Evolutionary conservation across 176 grass and related monocot genomes (phyloP).

Genomic region (Eremochloa ophiuroides): DNA sequence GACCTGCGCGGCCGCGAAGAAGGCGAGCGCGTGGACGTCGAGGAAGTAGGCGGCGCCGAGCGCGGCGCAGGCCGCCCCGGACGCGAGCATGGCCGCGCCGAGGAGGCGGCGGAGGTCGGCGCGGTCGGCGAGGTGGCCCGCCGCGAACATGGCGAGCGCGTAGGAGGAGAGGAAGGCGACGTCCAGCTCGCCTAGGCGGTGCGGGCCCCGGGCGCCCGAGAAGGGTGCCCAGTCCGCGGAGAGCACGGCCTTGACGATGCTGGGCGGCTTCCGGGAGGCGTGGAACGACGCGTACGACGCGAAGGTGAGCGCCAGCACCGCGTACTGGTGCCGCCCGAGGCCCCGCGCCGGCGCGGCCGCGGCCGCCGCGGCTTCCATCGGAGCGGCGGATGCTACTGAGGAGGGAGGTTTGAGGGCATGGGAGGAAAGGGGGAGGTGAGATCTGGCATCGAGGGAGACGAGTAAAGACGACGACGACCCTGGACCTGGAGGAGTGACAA

Average conservation of each 20-base stretch:
- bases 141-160: constrained; percentile 69
- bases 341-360: constrained; percentile 1
- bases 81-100: constrained; percentile 66
- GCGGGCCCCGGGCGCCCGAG: constrained; percentile 55
- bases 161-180: constrained; percentile 85
- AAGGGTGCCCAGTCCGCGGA: constrained; percentile 64
- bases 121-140: constrained; percentile 85
- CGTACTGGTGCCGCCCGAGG: constrained; percentile 48
- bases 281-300: constrained; percentile 82
- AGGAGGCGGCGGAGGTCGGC: constrained; percentile 79
- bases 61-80: constrained; percentile 52
- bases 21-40: constrained; percentile 49
- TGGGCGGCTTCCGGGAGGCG: constrained; percentile 94
- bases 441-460: constrained; percentile 25
- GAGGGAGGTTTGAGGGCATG: neutral
- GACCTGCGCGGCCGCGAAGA: constrained; percentile 64
- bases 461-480: neutral
- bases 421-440: constrained; percentile 12
- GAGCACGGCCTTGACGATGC: constrained; percentile 90
- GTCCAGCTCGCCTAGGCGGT: constrained; percentile 87
- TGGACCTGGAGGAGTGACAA: neutral
- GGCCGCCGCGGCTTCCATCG: constrained; percentile 32
- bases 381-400: constrained; percentile 4
- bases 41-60: constrained; percentile 78
- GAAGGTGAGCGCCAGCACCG: constrained; percentile 69